phyloP scores from a whole-genome alignment of 129 eudicot species.

The Centella asiatica region DNA sequence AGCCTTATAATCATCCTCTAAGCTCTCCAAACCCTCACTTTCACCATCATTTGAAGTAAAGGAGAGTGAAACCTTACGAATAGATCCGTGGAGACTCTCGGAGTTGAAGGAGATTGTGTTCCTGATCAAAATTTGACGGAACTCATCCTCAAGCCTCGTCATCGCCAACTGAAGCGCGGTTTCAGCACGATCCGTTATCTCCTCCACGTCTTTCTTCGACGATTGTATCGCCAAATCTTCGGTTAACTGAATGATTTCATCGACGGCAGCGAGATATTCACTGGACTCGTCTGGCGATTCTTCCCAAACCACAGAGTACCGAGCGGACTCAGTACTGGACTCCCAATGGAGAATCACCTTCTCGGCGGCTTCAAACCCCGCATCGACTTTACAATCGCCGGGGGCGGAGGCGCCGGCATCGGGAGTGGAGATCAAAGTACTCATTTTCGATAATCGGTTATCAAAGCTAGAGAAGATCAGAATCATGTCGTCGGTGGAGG shows the following conservation, averaged over 20 bases:
- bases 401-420: too few relatives aligned
- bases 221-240: conserved; percentile 31
- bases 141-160: conserved; percentile 72
- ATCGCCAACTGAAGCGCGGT: conserved; percentile 60
- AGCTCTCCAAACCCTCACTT: conserved; percentile 5
- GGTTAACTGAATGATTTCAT: conserved; percentile 48
- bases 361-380: conserved; percentile 33
- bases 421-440: conserved; percentile 12
- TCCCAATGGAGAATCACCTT: conserved; percentile 76
- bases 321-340: conserved; percentile 54
- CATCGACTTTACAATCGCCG: conserved; percentile 35
- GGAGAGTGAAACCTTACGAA: too few relatives aligned
- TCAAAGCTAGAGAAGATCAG: conserved; percentile 38
- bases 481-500: conserved; percentile 39
- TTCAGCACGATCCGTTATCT: conserved; percentile 22
- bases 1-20: conserved; percentile 33
- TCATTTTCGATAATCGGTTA: conserved; percentile 40
- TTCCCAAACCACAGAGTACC: conserved; percentile 48
- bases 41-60: too few relatives aligned
- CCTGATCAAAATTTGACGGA: conserved; percentile 49
- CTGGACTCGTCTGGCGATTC: conserved; percentile 49
- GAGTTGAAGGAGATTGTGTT: conserved; percentile 22
- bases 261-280: conserved; percentile 49
- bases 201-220: too few relatives aligned
- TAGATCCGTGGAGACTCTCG: conserved; percentile 20